Conservation (phyloP, 169 alveolate genomes). For the Babesia bovis region DNA sequence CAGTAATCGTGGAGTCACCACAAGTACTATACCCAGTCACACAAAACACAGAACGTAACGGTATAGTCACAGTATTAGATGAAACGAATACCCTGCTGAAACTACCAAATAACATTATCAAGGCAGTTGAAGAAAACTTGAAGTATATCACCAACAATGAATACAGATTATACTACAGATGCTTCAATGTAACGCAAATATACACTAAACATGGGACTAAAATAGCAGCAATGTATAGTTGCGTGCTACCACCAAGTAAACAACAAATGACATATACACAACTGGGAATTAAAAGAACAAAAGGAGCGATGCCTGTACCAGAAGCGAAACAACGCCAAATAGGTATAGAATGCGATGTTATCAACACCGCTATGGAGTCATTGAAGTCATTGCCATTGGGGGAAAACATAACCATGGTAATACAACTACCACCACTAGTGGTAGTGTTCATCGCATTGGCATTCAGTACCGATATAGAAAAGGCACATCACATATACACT, state of each 20-base stretch:
- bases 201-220: constrained; percentile 12
- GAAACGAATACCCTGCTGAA: constrained; percentile 40
- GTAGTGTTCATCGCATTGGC: constrained; percentile 43
- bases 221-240: constrained; percentile 29
- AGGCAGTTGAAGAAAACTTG: background rate
- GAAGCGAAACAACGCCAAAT: background rate
- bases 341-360: constrained; percentile 22
- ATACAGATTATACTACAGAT: constrained; percentile 24
- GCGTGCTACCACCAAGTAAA: constrained; percentile 5
- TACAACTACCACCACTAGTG: constrained; percentile 48
- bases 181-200: constrained; percentile 50
- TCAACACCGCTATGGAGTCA: constrained; percentile 36
- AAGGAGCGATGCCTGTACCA: background rate
- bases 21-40: constrained; percentile 19
- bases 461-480: constrained; percentile 26
- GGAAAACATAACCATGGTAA: background rate
- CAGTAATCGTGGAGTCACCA: constrained; percentile 38
- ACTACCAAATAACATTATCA: constrained; percentile 17
- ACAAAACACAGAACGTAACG: constrained; percentile 6
- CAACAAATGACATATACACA: background rate
- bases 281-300: background rate
- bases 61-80: constrained; percentile 19
- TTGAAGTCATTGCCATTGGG: constrained; percentile 20
- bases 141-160: background rate
- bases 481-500: constrained; percentile 27